Conservation (phyloP, 1,284 basidiomycete species). For the Pyrrhoderma lamaoense region DNA sequence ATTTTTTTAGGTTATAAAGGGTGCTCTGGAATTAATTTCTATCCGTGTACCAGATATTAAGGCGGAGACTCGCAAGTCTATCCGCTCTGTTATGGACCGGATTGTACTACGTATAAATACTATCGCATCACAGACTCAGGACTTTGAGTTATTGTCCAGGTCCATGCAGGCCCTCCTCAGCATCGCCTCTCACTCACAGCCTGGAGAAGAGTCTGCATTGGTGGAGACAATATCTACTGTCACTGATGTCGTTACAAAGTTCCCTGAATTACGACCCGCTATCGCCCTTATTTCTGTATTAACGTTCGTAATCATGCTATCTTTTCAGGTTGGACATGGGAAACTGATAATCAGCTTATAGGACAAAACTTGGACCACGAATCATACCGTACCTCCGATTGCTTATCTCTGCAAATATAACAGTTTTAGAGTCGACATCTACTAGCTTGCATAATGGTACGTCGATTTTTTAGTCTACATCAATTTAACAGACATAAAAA, state of each 20-base stretch:
- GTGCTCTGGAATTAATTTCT: conserved; percentile 58
- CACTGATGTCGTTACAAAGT: conserved; percentile 41
- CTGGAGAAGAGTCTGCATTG: conserved; percentile 62
- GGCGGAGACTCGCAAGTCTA: conserved; percentile 45
- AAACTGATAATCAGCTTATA: conserved; percentile 26
- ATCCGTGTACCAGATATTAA: conserved; percentile 60
- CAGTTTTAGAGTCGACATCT: conserved; percentile 28
- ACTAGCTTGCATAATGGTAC: conserved; percentile 2
- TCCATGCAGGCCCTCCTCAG: conserved; percentile 51
- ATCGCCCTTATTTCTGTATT: conserved; percentile 53
- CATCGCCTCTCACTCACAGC: conserved; percentile 48
- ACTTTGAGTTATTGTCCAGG: conserved; percentile 33
- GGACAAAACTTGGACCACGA: conserved; percentile 74
- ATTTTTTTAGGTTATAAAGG: conserved; percentile 45
- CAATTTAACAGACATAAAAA: neutral
- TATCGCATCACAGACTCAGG: conserved; percentile 38
- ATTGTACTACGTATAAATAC: conserved; percentile 46
- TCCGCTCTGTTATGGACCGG: conserved; percentile 41
- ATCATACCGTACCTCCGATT: conserved; percentile 77
- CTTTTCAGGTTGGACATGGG: too few relatives aligned
- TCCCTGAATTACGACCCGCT: conserved; percentile 32
- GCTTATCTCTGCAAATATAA: conserved; percentile 59
- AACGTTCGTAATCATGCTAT: conserved; percentile 37
- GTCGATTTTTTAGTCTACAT: neutral
- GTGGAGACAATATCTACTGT: conserved; percentile 52